Conservation (phyloP, 225 moss, liverwort and hornwort genomes). For the Anthoceros angustus region DNA sequence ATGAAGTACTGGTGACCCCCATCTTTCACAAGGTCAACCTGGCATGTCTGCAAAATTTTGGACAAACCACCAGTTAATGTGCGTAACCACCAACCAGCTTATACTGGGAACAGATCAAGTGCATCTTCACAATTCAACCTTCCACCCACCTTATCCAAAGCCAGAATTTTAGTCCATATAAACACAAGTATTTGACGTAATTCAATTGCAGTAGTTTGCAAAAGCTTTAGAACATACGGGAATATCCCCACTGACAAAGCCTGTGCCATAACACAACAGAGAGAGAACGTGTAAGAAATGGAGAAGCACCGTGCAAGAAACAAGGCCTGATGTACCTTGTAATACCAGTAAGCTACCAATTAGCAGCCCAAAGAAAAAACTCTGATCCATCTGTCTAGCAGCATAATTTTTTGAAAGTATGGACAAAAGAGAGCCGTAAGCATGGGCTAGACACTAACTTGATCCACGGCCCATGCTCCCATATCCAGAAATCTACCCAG, state of each 20-base stretch:
- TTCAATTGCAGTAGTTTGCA: constrained; percentile 89
- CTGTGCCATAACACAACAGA: constrained; percentile 14
- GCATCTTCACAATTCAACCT: background rate
- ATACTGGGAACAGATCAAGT: background rate
- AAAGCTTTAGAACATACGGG: constrained; percentile 79
- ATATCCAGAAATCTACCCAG: constrained; percentile 88
- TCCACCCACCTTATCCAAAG: constrained; percentile 58
- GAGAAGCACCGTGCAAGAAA: background rate
- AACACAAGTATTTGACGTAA: constrained; percentile 93
- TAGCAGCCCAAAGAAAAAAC: background rate
- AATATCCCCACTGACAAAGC: constrained; percentile 94
- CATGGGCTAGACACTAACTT: constrained; percentile 35
- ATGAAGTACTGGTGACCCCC: constrained; percentile 88
- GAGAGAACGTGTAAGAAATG: background rate
- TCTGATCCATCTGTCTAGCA: background rate
- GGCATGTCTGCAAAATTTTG: constrained; percentile 58
- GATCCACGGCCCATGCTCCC: constrained; percentile 97
- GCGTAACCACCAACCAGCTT: constrained; percentile 5
- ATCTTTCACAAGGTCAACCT: constrained; percentile 97
- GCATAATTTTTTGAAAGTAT: background rate
- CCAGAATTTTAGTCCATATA: constrained; percentile 96
- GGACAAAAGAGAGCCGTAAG: background rate
- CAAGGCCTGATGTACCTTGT: background rate
- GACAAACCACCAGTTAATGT: background rate
- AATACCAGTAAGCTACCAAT: no score